Base-by-base conservation (phyloP, 2,329 filamentous ascomycete species). In the Pleurostoma richardsiae region DNA sequence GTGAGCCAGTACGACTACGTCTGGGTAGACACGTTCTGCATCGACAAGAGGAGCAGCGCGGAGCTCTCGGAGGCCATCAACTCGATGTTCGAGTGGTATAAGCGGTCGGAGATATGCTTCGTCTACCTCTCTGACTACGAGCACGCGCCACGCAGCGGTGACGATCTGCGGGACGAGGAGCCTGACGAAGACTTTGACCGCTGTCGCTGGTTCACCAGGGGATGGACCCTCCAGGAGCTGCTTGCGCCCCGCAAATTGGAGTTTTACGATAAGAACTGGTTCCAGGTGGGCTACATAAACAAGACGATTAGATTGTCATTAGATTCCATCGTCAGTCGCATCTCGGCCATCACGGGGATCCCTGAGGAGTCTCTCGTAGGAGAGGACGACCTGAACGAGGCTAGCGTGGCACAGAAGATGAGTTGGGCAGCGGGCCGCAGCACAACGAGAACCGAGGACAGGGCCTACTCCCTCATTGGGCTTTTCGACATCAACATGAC, bases 401-500 rank as follows among this genome's bases (percentile, higher is more conserved):
- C 30, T 5, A 48, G 48, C 2, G 48, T 58, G 5, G 54, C 56
- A 0, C 54, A 58, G 46, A 52, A 54, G 26, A 59, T 62, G 54
- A 57, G 56, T 3, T 63, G 60, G 60, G 59, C 58, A 1, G 42
- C 59, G 4, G 31, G 33, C 4, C 47, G 59, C 11, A 30, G 45
- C 10, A 59, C 57, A 0, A 52, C 57, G 1, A 53, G 59, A 4
- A 40, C 50, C 4, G 58, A 63, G 43, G 59, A 63, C 30, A 38
- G 49, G 1, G 57, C 60, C 2, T 63, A 63, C 43, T 58, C 54
- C 26, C 52, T 63, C 3, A 50, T 62, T n/a, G 60, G 60, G 6
- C 53, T 63, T 1, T 61, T 62, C 47, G 53, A 60, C 36, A 48
- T 62, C 2, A 55, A 59, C 33, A 58, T 63, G 54, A 51, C 57